Evolutionary conservation across 768 basidiomycete species (phyloP).

Genomic region (Boletus patriciae): DNA sequence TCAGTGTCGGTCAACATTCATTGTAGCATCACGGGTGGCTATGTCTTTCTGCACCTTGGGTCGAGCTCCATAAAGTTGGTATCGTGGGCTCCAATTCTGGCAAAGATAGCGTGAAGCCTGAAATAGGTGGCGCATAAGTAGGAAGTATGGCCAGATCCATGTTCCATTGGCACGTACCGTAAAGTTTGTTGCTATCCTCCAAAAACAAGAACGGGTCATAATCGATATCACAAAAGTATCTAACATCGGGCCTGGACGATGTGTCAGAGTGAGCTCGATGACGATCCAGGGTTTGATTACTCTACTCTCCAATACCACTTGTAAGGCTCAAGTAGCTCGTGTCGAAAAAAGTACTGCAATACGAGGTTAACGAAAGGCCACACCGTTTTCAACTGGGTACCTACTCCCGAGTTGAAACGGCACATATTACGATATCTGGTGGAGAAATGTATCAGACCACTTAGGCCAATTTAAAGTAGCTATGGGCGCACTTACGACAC

Average conservation of each 20-base stretch:
- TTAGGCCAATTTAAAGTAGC: neutral
- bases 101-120: constrained; percentile 63
- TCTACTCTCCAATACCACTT: constrained; percentile 67
- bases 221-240: constrained; percentile 55
- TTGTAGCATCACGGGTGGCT: constrained; percentile 23
- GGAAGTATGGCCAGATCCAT: neutral
- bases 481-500: constrained; percentile 37
- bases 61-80: constrained; percentile 60
- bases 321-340: constrained; percentile 51
- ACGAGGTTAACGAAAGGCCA: constrained; percentile 6
- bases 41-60: constrained; percentile 47
- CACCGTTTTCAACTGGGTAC: constrained; percentile 15
- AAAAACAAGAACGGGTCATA: constrained; percentile 55
- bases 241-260: constrained; percentile 43
- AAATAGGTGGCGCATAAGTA: neutral
- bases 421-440: constrained; percentile 75
- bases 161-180: constrained; percentile 36
- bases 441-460: neutral
- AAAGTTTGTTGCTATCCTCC: constrained; percentile 52
- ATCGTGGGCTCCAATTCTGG: constrained; percentile 67
- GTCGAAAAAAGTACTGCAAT: constrained; percentile 53
- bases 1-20: constrained; percentile 38
- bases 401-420: constrained; percentile 67
- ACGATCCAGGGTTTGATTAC: constrained; percentile 28
- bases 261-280: neutral